Evolutionary conservation across 2,329 filamentous ascomycete species (phyloP), one percentile per base, ranked within the genome.

Genomic region (Calycina marina): DNA sequence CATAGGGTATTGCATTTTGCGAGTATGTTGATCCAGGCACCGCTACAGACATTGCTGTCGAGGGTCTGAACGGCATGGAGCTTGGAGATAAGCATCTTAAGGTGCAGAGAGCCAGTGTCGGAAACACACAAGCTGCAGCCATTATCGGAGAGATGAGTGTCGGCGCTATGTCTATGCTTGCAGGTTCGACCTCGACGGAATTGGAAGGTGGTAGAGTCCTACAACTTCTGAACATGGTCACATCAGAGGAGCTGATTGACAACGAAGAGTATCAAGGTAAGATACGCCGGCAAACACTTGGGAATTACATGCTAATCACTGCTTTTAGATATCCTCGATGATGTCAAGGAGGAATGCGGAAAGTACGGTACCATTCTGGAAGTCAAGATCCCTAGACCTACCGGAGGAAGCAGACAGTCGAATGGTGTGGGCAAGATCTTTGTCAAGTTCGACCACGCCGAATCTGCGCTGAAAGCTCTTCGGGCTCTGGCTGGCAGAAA

Each of bases 211-310:
- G 81, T 43, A 72, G 82, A 35, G 88, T 98, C 11, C 56, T 98
- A 39, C 88, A 93, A 58, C 63, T 98, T 40, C 71, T 98, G 51
- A 98, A 98, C 62, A 98, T 98, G 90, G 88, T 98, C 20, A 98
- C 90, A 0, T 69, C 85, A 0, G 90, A 98, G 48, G 90, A 98
- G 58, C 63, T 98, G 14, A 74, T 94, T 58, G 86, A 96, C 52
- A 77, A 76, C 31, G 86, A 96, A 20, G 90, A 98, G 50, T 96
- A 94, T 50, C 82, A 94, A 59, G 88, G 88, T 86, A 67, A 51
- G 63, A 36, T 31, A 16, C 30, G 12, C 8, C 4, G 35, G 14
- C 11, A 30, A 22, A 8, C 4, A 11, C 2, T 11, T 5, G 27
- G 12, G 16, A n/a, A 14, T 25, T 9, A 14, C 5, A 17, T 33